phyloP scores from a whole-genome alignment of 2,329 filamentous ascomycete species.

The Trichophyton verrucosum region DNA sequence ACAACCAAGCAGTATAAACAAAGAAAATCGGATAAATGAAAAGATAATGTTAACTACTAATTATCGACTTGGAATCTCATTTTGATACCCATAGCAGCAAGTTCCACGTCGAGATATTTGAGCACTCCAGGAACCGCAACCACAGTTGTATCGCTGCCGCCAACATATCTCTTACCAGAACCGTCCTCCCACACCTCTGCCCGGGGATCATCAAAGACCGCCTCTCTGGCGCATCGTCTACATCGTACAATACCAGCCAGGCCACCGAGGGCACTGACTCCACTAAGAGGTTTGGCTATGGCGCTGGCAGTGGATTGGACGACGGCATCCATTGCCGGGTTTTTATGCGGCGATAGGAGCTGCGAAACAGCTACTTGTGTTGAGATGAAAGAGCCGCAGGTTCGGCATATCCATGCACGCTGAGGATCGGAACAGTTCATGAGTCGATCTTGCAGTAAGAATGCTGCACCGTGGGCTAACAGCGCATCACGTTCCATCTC shows the following conservation, averaged over 20 bases:
- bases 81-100: slow-evolving; percentile 91
- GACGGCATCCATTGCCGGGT: slow-evolving; percentile 15
- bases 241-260: slow-evolving; percentile 56
- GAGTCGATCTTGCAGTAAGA: slow-evolving; percentile 84
- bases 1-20: neutral
- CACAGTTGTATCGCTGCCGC: slow-evolving; percentile 79
- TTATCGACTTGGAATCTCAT: slow-evolving; percentile 73
- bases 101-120: slow-evolving; percentile 85
- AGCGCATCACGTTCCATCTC: slow-evolving; percentile 98
- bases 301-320: slow-evolving; percentile 9
- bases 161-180: slow-evolving; percentile 67
- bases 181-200: slow-evolving; percentile 80
- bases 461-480: slow-evolving; percentile 87
- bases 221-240: slow-evolving; percentile 60
- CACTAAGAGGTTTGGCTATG: slow-evolving; percentile 43
- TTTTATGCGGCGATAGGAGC: slow-evolving; percentile 12
- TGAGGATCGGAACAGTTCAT: slow-evolving; percentile 96
- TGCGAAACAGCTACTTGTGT: slow-evolving; percentile 47
- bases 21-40: neutral
- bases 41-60: slow-evolving; percentile 11
- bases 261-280: slow-evolving; percentile 49
- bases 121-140: slow-evolving; percentile 88
- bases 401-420: slow-evolving; percentile 76
- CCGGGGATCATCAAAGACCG: slow-evolving; percentile 51
- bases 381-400: slow-evolving; percentile 81